Evolutionary conservation across 2,329 filamentous ascomycete species (phyloP).

Genomic region (Fusarium tupiense): DNA sequence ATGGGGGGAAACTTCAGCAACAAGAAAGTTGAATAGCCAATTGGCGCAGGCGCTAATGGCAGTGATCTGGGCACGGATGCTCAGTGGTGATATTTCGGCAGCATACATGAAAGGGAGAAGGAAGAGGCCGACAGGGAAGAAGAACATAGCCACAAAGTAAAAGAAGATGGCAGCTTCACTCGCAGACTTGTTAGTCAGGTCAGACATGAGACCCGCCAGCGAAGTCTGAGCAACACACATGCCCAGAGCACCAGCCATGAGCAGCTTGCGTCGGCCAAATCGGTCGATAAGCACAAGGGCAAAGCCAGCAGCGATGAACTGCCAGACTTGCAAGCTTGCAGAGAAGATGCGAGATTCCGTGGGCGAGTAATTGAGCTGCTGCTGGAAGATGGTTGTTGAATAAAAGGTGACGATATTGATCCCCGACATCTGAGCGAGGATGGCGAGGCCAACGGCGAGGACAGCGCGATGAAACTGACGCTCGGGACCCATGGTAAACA

Average conservation of each 20-base stretch:
- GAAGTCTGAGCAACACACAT: not conserved
- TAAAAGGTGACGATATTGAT: not conserved
- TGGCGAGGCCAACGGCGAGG: not conserved
- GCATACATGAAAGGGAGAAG: not conserved
- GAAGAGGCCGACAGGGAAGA: not conserved
- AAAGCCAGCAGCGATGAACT: not conserved
- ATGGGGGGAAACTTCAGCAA: not conserved
- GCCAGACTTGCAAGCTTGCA: not conserved
- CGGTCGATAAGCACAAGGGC: not conserved
- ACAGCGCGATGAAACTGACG: not conserved
- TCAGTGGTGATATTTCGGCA: not conserved
- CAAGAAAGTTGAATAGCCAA: not conserved
- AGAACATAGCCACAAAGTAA: not conserved
- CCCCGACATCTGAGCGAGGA: not conserved
- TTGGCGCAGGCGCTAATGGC: not conserved
- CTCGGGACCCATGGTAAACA: not conserved
- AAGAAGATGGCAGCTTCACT: not conserved
- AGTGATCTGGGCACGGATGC: not conserved
- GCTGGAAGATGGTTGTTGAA: not conserved
- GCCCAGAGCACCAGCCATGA: not conserved
- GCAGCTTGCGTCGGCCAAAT: not conserved
- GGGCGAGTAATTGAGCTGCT: not conserved
- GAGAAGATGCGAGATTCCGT: not conserved
- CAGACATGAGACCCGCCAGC: not conserved
- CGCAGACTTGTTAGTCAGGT: not conserved